Evolutionary conservation across 2,329 filamentous ascomycete species (phyloP), one percentile per base, ranked within the genome.

Genomic region (Pyrenophora teres): DNA sequence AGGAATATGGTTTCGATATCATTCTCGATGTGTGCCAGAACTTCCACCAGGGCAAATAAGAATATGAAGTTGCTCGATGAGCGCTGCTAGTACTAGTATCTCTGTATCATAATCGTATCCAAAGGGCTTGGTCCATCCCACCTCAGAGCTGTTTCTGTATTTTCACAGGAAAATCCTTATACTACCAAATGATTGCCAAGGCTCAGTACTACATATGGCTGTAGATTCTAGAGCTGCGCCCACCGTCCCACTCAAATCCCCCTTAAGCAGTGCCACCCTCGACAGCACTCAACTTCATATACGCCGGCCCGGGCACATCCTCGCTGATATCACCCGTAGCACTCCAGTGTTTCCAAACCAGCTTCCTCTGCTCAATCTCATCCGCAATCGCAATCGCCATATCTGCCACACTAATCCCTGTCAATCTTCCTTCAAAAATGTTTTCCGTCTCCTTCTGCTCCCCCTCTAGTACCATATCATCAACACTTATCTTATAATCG

Each of bases 381-480:
- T 72, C 69, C 36, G 65, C 69, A 59, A 72, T 69, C 13, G 69
- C 69, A 55, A 70, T 62, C 31, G 67, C 69, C 65, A 72, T 63
- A 63, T 72, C 69, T 31, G 54, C 61, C 10, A 67, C 68, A 51
- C 59, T 67, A n/a, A 72, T 71, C 3, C 69, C 69, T 1, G 62
- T 67, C 59, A 72, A 51, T 15, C 69, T 47, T 3, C 58, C 69
- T 45, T 72, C 69, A 41, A 71, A 67, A 0, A 70, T 47, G 57
- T 50, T 59, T 21, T 62, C 54, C 0, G 61, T 64, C 9, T 57
- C 47, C 36, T 62, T 57, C 47, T 63, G 54, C 37, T 66, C 60
- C 0, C 67, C 67, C 12, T 52, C 49, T 9, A 72, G 32, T 12
- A 68, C 62, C 63, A 70, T 64, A 35, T 72, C 67, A 54, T 72